Evolutionary conservation across 257 asterid genomes (phyloP), one percentile per base, ranked within the genome.

Genomic region (Solanum megistacrolobum): DNA sequence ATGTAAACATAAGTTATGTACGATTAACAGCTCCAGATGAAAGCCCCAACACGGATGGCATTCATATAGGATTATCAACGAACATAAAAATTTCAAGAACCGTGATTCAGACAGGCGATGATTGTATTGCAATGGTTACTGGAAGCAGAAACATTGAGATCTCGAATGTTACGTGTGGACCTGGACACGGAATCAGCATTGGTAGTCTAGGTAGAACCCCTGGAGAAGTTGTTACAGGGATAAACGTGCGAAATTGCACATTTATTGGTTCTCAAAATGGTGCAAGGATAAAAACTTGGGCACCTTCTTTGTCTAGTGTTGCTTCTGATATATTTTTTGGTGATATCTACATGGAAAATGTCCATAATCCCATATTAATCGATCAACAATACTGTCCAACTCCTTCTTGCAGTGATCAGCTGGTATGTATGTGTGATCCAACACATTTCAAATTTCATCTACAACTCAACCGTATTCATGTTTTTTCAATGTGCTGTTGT

Each of bases 31-130:
- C 98, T 7, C 98, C 98, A 3, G 91, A 20, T 1, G 13, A 90
- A 65, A 93, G 98, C 91, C 98, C 98, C 43, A 95, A 94, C 92
- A 94, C 98, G 0, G 97, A 95, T 69, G 98, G 97, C 43, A 88
- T 95, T 86, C 93, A 88, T 78, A 92, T 95, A 6, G 98, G 98
- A 29, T 35, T 31, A 87, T 95, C 98, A 0, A 86, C 27, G 46
- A 66, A 65, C 25, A 90, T 95, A 86, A 82, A 39, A 86, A 93
- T 94, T 9, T 87, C 90, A 1, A 34, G 14, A 12, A 76, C 93
- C 0, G 27, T 85, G 9, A 95, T 94, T 71, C 86, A 92, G 87
- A 95, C 98, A 1, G 95, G 98, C 0, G 98, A 95, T 79, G 98
- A 94, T 78, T 95, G 98, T 87, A 36, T 95, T 27, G 34, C 96